Percentiles rank a stretch among this genome's conserved stretches.
These are phyloP conservation scores for Xylaria sp. DNA, from an alignment of 2,329 filamentous ascomycete genomes.

Conservation along the genomic window DNA sequence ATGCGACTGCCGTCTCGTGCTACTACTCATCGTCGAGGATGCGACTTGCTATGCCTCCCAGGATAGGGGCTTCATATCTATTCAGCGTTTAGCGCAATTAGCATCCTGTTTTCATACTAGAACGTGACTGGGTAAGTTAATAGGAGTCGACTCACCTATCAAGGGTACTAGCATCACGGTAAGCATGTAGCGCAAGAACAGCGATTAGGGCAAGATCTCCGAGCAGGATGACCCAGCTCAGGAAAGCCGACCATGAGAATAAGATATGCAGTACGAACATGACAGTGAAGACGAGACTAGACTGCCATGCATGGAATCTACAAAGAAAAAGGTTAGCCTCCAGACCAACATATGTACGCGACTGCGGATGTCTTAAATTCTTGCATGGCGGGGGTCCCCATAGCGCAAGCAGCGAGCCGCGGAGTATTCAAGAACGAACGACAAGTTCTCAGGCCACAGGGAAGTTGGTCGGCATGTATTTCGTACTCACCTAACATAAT, in stretches of 20 bases:
- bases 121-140: not conserved
- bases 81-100: slow-evolving; percentile 20
- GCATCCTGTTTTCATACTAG: slow-evolving; percentile 35
- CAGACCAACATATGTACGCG: not conserved
- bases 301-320: slow-evolving; percentile 97
- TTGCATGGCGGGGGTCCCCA: too few species aligned
- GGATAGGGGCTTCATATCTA: slow-evolving; percentile 80
- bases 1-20: not conserved
- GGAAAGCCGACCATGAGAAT: slow-evolving; percentile 75
- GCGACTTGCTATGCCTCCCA: slow-evolving; percentile 78
- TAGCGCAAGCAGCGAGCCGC: too few species aligned
- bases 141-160: slow-evolving; percentile 44
- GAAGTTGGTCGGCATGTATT: too few species aligned
- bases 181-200: slow-evolving; percentile 72
- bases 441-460: not conserved
- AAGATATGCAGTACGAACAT: slow-evolving; percentile 74
- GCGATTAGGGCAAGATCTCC: slow-evolving; percentile 70
- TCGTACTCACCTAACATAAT: slow-evolving; percentile 76
- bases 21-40: slow-evolving; percentile 72
- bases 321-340: slow-evolving; percentile 20
- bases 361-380: not conserved
- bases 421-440: too few species aligned
- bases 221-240: slow-evolving; percentile 79
- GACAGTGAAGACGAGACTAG: slow-evolving; percentile 72
- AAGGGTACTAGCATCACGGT: slow-evolving; percentile 69